A percentile compares a stretch with the other conserved stretches of the same genome.
Conservation (phyloP, 208 protist genomes). For the Crithidia fasciculata region DNA sequence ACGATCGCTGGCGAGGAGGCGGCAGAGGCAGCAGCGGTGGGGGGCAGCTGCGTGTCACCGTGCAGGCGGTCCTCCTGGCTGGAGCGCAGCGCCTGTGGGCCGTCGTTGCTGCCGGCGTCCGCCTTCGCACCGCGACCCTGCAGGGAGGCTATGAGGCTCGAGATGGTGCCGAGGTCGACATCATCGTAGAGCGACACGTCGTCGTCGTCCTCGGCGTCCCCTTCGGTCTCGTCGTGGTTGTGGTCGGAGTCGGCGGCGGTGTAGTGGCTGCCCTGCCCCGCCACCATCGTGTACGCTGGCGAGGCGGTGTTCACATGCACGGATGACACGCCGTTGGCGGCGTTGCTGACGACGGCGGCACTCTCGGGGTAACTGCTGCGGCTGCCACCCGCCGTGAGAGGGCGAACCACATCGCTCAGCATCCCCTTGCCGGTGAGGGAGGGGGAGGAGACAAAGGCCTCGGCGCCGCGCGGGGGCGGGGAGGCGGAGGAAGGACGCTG, state of each 20-base stretch:
- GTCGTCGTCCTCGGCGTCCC: conserved; percentile 6
- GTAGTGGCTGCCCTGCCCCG: neutral
- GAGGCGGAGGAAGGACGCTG: neutral
- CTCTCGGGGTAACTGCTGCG: conserved; percentile 17
- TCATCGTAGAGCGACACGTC: conserved; percentile 26
- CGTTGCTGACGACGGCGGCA: neutral
- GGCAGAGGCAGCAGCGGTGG: neutral
- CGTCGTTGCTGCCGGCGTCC: neutral
- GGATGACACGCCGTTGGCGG: conserved; percentile 5
- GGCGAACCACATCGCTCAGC: conserved; percentile 5
- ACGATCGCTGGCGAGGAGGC: neutral
- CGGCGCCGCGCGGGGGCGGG: conserved; percentile 6
- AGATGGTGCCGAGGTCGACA: conserved; percentile 33
- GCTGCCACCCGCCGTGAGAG: neutral
- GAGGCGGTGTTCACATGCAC: neutral
- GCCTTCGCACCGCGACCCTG: conserved; percentile 3
- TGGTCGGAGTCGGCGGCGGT: neutral
- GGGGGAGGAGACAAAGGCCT: neutral
- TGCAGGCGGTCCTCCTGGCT: neutral
- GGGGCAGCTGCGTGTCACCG: neutral
- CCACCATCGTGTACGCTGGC: neutral
- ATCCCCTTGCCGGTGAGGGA: conserved; percentile 4
- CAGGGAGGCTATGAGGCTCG: conserved; percentile 33
- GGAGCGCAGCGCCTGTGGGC: neutral
- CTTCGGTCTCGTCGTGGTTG: neutral